phyloP scores from a whole-genome alignment of 176 grass and related monocot genomes.

The Avena sativa region DNA sequence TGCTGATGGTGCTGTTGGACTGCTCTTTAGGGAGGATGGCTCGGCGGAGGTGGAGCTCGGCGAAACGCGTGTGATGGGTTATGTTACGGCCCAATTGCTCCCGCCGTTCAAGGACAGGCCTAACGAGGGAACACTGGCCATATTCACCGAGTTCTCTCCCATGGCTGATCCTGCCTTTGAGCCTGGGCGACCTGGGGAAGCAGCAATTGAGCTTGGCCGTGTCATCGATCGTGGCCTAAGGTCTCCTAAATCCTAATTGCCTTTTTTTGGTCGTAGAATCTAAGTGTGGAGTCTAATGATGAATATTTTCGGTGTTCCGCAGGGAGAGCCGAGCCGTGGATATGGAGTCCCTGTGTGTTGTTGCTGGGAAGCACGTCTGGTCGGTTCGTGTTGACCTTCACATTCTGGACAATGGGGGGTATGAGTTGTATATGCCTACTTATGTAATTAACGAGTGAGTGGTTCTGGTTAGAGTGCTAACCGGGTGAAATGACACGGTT shows the following conservation, averaged over 20 bases:
- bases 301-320: neutral
- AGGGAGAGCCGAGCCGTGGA: slow-evolving; percentile 96
- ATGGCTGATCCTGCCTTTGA: slow-evolving; percentile 97
- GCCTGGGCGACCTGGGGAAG: slow-evolving; percentile 76
- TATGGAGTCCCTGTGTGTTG: slow-evolving; percentile 95
- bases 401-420: slow-evolving; percentile 99
- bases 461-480: neutral
- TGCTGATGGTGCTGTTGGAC: neutral
- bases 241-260: slow-evolving; percentile 32
- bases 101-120: slow-evolving; percentile 90
- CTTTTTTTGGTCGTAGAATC: neutral
- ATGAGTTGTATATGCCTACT: slow-evolving; percentile 25
- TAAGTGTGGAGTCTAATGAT: slow-evolving; percentile 3
- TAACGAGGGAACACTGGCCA: slow-evolving; percentile 81
- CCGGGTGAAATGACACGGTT: neutral
- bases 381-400: slow-evolving; percentile 87
- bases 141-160: slow-evolving; percentile 97
- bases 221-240: slow-evolving; percentile 90
- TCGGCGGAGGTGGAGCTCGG: slow-evolving; percentile 85
- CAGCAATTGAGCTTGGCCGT: slow-evolving; percentile 83
- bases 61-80: slow-evolving; percentile 88
- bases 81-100: slow-evolving; percentile 80
- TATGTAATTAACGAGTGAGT: slow-evolving; percentile 14
- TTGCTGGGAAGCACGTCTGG: slow-evolving; percentile 93
- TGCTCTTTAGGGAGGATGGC: slow-evolving; percentile 73